These are phyloP conservation scores for Pleurotus ostreatus DNA, from an alignment of 768 basidiomycete genomes.

Conservation along the genomic window DNA sequence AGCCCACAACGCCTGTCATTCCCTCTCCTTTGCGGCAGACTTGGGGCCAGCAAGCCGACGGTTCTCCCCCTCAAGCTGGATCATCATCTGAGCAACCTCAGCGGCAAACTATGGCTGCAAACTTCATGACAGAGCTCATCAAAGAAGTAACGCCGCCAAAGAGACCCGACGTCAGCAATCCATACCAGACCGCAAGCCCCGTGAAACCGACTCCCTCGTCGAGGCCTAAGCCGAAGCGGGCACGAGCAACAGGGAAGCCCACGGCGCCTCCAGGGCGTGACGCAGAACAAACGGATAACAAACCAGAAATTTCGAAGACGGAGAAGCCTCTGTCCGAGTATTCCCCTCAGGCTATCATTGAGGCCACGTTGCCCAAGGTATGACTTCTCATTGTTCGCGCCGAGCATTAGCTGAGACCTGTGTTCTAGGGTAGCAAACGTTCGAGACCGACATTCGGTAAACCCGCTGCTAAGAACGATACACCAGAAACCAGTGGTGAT, in stretches of 20 bases:
- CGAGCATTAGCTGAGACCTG: constrained; percentile 8
- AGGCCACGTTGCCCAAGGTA: constrained; percentile 75
- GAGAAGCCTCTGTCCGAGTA: constrained; percentile 23
- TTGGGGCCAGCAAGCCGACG: constrained; percentile 46
- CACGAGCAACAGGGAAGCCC: constrained; percentile 38
- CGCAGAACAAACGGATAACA: constrained; percentile 15
- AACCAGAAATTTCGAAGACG: constrained; percentile 14
- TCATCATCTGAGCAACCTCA: constrained; percentile 27
- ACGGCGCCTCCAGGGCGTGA: constrained; percentile 24
- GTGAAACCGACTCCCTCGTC: constrained; percentile 39
- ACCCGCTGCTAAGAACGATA: background rate
- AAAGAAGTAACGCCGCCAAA: constrained; percentile 66
- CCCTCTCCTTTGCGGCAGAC: constrained; percentile 77
- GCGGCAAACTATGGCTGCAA: constrained; percentile 63
- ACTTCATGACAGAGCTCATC: constrained; percentile 65
- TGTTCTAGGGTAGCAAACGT: constrained; percentile 67
- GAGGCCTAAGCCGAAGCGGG: constrained; percentile 37
- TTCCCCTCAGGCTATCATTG: constrained; percentile 67
- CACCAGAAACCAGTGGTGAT: background rate
- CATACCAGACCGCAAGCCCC: constrained; percentile 72
- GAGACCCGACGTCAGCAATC: constrained; percentile 68
- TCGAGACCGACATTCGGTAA: constrained; percentile 50
- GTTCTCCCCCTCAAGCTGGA: constrained; percentile 30
- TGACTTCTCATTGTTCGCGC: constrained; percentile 14
- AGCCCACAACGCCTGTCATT: constrained; percentile 51